These are phyloP conservation scores for Pinus tabuliformis DNA, from an alignment of 75 land plant species.

Conservation along the genomic window DNA sequence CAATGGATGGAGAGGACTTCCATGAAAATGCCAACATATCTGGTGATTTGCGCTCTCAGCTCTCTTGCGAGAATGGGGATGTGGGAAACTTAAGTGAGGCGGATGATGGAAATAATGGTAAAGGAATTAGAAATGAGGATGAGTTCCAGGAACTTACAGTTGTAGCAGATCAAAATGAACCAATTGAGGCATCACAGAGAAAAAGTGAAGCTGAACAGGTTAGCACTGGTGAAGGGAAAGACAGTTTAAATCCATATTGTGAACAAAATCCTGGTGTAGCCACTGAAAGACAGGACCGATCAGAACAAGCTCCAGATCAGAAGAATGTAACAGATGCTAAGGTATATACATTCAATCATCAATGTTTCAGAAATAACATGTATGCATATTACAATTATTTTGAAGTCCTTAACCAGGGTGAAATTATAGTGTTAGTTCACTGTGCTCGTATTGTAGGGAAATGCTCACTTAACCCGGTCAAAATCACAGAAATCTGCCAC, in stretches of 20 bases:
- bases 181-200: not conserved
- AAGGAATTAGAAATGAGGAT: not conserved
- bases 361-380: not conserved
- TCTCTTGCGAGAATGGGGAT: not conserved
- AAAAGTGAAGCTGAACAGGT: not conserved
- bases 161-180: not conserved
- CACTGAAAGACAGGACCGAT: not conserved
- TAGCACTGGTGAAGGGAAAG: not conserved
- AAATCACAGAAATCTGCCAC: not conserved
- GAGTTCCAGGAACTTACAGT: not conserved
- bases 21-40: not conserved
- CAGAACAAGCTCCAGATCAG: not conserved
- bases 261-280: not conserved
- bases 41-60: slow-evolving; percentile 1
- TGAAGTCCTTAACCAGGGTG: not conserved
- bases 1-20: slow-evolving; percentile 9
- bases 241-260: not conserved
- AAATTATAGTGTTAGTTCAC: not conserved
- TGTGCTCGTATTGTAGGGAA: not conserved
- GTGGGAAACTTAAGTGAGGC: not conserved
- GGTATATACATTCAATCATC: slow-evolving; percentile 4
- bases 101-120: slow-evolving; percentile 2
- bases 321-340: slow-evolving; percentile 2
- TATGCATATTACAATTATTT: not conserved
- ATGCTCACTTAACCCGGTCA: not conserved